Evolutionary conservation across 306 rosid species (phyloP), one percentile per base, ranked within the genome.

Genomic region (Casuarina equisetifolia): DNA sequence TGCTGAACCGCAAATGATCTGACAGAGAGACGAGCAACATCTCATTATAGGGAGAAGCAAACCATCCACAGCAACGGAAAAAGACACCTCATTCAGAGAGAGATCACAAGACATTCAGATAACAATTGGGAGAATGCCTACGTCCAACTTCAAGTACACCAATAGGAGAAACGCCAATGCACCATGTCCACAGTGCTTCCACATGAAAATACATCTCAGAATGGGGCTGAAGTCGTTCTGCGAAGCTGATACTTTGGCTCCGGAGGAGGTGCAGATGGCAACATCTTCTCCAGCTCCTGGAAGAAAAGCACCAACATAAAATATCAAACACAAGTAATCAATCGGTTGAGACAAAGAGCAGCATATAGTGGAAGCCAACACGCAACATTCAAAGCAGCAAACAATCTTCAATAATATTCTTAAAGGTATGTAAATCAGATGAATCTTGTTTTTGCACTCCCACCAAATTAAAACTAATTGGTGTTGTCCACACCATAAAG

Each of bases 231-330:
- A 39, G 93, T 63, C 2, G 87, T 85, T 91, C 98, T 89, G 45
- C 99, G 96, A 70, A 96, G 96, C 89, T 93, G 99, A 79, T 90
- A 90, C 88, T 87, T 93, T 0, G 99, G 98, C 82, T 93, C 97
- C 0, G 93, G 90, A 72, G 89, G 86, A 5, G 96, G 98, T 43
- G 83, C 84, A 74, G 80, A 32, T 1, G 89, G 89, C 85, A 96
- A 79, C 87, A 87, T 78, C 72, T 87, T 85, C 86, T 96, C 97
- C 45, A 87, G 84, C 84, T 96, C 96, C 99, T 96, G 92, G 87
- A 83, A 62, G 81, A 76, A 45, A 42, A 76, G 66, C 39, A 39
- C 11, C 43, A 62, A 70, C 48, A 55, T 74, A 53, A 9, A 46
- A 20, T 16, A 58, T 10, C 25, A 12, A 32, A 57, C 32, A 10